phyloP scores from a whole-genome alignment of 2,329 filamentous ascomycete genomes.

The Talaromyces rugulosus region DNA sequence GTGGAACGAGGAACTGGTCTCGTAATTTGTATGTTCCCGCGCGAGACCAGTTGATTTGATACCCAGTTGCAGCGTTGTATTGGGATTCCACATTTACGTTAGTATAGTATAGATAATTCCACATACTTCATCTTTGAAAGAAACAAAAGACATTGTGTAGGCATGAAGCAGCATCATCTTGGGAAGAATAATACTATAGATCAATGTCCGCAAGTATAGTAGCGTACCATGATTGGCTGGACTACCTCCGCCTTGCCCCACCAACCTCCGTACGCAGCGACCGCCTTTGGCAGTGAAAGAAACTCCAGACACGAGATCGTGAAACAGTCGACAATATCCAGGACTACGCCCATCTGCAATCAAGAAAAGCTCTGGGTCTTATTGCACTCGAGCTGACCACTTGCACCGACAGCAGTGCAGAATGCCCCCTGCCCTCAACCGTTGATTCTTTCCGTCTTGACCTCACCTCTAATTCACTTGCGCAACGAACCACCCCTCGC shows the following conservation, averaged over 20 bases:
- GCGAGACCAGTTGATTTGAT: constrained; percentile 16
- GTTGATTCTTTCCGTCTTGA: not conserved
- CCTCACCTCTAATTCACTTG: not conserved
- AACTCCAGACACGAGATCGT: not conserved
- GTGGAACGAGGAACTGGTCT: constrained; percentile 1
- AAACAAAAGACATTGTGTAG: no score
- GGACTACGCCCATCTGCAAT: not conserved
- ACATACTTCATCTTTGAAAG: not conserved
- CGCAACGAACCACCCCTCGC: not conserved
- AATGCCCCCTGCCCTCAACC: not conserved
- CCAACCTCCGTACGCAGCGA: not conserved
- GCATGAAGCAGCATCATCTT: no score
- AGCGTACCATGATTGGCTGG: not conserved
- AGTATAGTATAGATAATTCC: not conserved
- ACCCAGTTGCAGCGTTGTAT: constrained; percentile 17
- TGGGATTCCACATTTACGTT: constrained; percentile 5
- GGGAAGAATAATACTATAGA: no score
- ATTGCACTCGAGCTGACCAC: not conserved
- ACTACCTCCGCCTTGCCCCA: not conserved
- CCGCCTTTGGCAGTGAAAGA: not conserved
- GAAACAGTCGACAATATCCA: not conserved
- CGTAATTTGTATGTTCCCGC: not conserved
- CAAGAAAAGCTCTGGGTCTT: not conserved
- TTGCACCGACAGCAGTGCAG: not conserved
- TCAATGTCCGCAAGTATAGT: not conserved